Conservation (phyloP, 768 basidiomycete species). For the Mycena filopes region DNA sequence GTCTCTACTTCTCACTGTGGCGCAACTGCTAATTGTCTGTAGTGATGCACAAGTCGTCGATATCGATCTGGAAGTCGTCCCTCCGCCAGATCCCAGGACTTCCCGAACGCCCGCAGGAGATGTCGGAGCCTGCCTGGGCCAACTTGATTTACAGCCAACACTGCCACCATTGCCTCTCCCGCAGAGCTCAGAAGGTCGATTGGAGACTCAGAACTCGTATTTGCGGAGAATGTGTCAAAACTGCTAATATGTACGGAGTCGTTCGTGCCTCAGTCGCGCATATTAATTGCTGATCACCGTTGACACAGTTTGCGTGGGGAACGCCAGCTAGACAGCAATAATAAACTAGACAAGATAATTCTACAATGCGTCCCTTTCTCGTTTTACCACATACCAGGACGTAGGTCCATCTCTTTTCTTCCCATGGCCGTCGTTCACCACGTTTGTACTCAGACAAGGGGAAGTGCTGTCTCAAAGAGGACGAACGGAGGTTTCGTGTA, state of each 20-base stretch:
- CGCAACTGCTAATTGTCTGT: not conserved
- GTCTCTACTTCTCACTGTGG: not conserved
- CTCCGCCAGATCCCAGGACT: slow-evolving; percentile 36
- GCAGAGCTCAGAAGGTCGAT: slow-evolving; percentile 37
- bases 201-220: slow-evolving; percentile 41
- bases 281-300: too few relatives aligned
- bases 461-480: slow-evolving; percentile 31
- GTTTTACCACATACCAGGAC: slow-evolving; percentile 24
- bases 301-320: slow-evolving; percentile 31
- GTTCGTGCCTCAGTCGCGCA: too few relatives aligned
- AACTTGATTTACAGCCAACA: slow-evolving; percentile 41
- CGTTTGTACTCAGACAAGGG: slow-evolving; percentile 10
- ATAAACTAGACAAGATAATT: slow-evolving; percentile 32
- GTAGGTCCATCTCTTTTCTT: not conserved
- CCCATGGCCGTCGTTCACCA: not conserved
- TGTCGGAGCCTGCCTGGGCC: slow-evolving; percentile 43
- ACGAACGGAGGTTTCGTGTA: slow-evolving; percentile 35
- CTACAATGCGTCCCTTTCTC: slow-evolving; percentile 37
- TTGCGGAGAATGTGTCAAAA: slow-evolving; percentile 39
- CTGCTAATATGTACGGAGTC: slow-evolving; percentile 18
- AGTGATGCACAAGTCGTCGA: slow-evolving; percentile 29
- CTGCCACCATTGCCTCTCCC: slow-evolving; percentile 41
- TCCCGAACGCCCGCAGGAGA: slow-evolving; percentile 39
- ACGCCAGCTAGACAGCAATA: slow-evolving; percentile 23
- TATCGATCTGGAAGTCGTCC: slow-evolving; percentile 40